Evolutionary conservation across 106 monocot species (phyloP), one percentile per base, ranked within the genome.

Genomic region (Xerophyta viscosa): DNA sequence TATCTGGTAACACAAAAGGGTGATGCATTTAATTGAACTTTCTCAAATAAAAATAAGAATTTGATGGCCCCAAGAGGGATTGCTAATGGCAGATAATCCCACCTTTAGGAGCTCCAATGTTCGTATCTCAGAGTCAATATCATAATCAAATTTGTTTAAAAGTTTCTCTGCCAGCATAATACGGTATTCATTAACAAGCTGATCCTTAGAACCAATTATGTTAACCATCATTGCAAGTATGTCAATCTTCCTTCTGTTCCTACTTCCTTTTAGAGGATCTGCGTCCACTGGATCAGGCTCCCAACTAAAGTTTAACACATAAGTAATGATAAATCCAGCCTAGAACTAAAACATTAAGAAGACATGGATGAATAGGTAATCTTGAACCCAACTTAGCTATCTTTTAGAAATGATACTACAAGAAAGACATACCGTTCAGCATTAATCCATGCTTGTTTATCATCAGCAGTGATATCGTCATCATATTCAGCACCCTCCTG

Each of bases 31-130:
- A 36, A 36, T 6, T 11, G 33, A 36, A 5, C n/a, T n/a, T n/a
- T n/a, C n/a, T n/a, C n/a, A n/a, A n/a, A n/a, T n/a, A n/a, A n/a
- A n/a, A n/a, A 14, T 44, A 3, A 14, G 43, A 44, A 44, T 14
- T 44, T 44, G 43, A 44, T 17, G 15, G 3, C 43, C n/a, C n/a
- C n/a, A n/a, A n/a, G n/a, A n/a, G n/a, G n/a, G n/a, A n/a, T n/a
- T n/a, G n/a, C n/a, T n/a, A 3, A 14, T 14, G 24, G 20, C n/a
- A 46, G 25, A 9, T 31, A 33, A 18, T 21, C 39, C 19, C 10
- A 98, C 98, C 90, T 98, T 98, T 49, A 98, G 77, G 46, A 98
- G 90, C 52, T 98, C 98, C 57, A 90, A 61, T 12, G 98, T 98
- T 33, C 98, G 85, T 62, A 98, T 98, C 62, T 98, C 98, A 30